phyloP scores from a whole-genome alignment of 2,329 filamentous ascomycete genomes.

The Taxawa tesnikishii region DNA sequence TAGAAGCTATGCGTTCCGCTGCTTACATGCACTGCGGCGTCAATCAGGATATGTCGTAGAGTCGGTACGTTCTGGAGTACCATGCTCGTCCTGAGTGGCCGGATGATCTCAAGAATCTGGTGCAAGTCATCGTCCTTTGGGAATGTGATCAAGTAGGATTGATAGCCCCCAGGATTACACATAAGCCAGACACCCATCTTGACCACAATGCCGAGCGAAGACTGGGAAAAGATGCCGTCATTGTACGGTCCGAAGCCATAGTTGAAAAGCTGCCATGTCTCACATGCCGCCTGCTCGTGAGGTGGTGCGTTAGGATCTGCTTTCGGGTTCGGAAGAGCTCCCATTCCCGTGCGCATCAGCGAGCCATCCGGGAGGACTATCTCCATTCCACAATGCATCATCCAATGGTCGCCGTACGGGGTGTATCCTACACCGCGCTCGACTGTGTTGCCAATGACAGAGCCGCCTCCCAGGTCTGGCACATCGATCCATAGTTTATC shows the following conservation, averaged over 20 bases:
- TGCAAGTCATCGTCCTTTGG: conserved; percentile 37
- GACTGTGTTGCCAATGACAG: conserved; percentile 37
- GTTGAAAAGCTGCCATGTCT: conserved; percentile 19
- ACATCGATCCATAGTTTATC: conserved; percentile 32
- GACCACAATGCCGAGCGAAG: conserved; percentile 22
- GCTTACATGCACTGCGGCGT: conserved; percentile 23
- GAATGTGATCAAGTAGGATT: conserved; percentile 32
- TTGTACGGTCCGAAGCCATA: conserved; percentile 24
- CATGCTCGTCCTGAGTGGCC: conserved; percentile 28
- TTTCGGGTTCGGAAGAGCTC: conserved; percentile 20
- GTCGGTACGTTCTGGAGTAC: conserved; percentile 37
- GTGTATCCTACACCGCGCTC: conserved; percentile 31
- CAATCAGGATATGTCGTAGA: conserved; percentile 32
- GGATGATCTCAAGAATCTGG: conserved; percentile 36
- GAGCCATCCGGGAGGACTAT: conserved; percentile 28
- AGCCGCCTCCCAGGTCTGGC: conserved; percentile 38
- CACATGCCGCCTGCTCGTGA: conserved; percentile 12
- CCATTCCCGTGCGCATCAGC: conserved; percentile 29
- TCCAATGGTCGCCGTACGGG: conserved; percentile 31
- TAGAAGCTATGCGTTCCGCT: not conserved
- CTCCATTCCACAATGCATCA: conserved; percentile 32
- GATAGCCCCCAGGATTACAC: conserved; percentile 38
- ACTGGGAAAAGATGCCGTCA: conserved; percentile 24
- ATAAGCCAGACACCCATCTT: conserved; percentile 46
- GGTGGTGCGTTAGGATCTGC: conserved; percentile 10